Conservation (phyloP, 2,329 filamentous ascomycete genomes). For the Sarocladium oryzae region DNA sequence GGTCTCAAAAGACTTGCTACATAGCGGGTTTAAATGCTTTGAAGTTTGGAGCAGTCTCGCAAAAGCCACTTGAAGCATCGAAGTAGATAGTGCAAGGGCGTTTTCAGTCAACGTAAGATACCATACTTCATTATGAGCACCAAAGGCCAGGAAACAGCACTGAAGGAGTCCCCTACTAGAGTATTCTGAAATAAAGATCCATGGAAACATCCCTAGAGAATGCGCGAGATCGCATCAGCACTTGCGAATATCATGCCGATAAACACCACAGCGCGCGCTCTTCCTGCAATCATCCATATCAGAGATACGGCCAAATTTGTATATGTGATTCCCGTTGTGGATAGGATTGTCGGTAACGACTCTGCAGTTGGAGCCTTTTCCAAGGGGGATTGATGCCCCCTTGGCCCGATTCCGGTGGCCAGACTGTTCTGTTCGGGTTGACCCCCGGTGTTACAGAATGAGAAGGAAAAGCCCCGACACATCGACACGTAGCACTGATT, state of each 20-base stretch:
- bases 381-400: background rate
- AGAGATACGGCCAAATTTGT: background rate
- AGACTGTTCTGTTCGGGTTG: background rate
- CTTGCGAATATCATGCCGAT: background rate
- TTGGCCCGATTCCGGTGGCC: background rate
- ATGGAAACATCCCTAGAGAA: no score
- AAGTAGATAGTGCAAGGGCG: no score
- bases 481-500: background rate
- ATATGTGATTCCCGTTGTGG: background rate
- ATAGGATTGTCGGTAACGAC: background rate
- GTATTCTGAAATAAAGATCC: no score
- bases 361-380: background rate
- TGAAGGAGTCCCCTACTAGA: no score
- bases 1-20: no score
- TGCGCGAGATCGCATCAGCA: background rate
- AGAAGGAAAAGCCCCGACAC: background rate
- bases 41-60: no score
- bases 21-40: no score
- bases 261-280: background rate
- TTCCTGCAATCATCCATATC: background rate
- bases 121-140: no score
- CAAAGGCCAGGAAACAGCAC: no score
- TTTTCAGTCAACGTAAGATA: no score
- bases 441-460: background rate
- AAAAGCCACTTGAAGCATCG: no score